These are phyloP conservation scores for Cordyceps militaris DNA, from an alignment of 2,329 filamentous ascomycete species.

Conservation along the genomic window DNA sequence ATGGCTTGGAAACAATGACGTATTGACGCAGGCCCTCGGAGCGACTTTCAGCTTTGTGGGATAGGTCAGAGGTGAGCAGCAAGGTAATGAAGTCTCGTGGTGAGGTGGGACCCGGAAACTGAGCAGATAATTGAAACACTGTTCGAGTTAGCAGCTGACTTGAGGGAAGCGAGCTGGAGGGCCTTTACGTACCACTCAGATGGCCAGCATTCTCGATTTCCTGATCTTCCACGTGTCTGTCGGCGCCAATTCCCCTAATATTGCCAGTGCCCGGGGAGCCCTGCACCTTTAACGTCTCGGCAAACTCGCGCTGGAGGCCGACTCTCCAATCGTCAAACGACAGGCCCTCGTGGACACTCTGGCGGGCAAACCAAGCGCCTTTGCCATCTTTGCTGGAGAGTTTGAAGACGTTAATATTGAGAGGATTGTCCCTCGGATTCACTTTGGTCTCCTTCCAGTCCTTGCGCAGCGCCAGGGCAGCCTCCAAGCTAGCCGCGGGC, in stretches of 20 bases:
- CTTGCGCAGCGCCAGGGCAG: constrained; percentile 55
- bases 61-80: constrained; percentile 59
- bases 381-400: constrained; percentile 70
- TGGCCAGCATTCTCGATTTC: constrained; percentile 51
- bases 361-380: constrained; percentile 82
- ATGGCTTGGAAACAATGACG: constrained; percentile 83
- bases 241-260: constrained; percentile 79
- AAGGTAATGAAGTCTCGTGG: constrained; percentile 83
- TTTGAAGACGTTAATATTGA: constrained; percentile 74
- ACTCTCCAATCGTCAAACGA: constrained; percentile 71
- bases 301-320: constrained; percentile 72
- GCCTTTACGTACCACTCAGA: constrained; percentile 46
- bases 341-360: constrained; percentile 73
- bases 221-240: constrained; percentile 61
- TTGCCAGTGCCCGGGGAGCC: constrained; percentile 64
- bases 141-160: constrained; percentile 17
- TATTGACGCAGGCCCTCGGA: constrained; percentile 56
- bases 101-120: constrained; percentile 83
- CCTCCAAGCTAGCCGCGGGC: constrained; percentile 40
- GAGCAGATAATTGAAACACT: constrained; percentile 81
- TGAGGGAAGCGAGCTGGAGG: constrained; percentile 9
- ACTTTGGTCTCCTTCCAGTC: constrained; percentile 84
- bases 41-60: constrained; percentile 28
- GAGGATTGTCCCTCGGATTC: constrained; percentile 63
- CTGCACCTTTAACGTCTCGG: constrained; percentile 65